phyloP scores from a whole-genome alignment of 2,329 filamentous ascomycete genomes.

The Phyllosticta citrichinensis region DNA sequence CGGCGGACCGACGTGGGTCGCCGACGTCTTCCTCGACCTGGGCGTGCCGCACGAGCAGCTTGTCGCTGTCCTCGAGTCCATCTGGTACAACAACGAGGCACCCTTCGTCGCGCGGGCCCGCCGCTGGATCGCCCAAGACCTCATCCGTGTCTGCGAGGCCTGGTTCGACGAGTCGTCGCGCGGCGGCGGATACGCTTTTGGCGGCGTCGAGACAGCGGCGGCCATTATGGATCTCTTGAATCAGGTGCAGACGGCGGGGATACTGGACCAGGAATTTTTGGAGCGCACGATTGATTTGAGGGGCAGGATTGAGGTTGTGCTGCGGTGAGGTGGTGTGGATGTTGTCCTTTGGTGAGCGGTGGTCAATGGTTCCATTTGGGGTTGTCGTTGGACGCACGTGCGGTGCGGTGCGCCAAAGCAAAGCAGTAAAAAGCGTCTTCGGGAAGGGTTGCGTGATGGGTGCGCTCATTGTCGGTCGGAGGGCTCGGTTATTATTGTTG shows the following conservation, averaged over 20 bases:
- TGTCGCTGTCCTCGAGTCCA: slow-evolving; percentile 51
- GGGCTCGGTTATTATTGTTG: too few species aligned
- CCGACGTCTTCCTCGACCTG: slow-evolving; percentile 56
- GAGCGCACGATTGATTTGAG: slow-evolving; percentile 16
- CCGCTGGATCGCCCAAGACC: slow-evolving; percentile 48
- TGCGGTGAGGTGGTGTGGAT: background rate
- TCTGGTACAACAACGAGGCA: slow-evolving; percentile 57
- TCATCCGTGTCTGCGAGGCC: slow-evolving; percentile 49
- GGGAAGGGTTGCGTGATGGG: background rate
- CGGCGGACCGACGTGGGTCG: slow-evolving; percentile 46
- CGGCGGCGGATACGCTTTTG: slow-evolving; percentile 46
- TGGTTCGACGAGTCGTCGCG: slow-evolving; percentile 52
- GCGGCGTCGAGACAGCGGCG: slow-evolving; percentile 48
- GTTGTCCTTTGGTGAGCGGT: background rate
- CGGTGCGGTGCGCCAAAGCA: background rate
- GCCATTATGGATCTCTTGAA: slow-evolving; percentile 27
- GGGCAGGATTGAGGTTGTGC: slow-evolving; percentile 7
- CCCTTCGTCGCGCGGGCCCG: slow-evolving; percentile 52
- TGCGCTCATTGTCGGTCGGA: too few species aligned
- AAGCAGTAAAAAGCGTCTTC: background rate
- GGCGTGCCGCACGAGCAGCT: slow-evolving; percentile 52
- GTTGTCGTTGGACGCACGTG: background rate
- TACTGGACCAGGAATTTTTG: slow-evolving; percentile 27
- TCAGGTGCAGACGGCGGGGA: slow-evolving; percentile 35
- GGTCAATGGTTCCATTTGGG: too few species aligned